A percentile compares a stretch with the other conserved stretches of the same genome.
Evolutionary conservation across 164 flowering plant genomes (phyloP).

Genomic region (Santalum album): DNA sequence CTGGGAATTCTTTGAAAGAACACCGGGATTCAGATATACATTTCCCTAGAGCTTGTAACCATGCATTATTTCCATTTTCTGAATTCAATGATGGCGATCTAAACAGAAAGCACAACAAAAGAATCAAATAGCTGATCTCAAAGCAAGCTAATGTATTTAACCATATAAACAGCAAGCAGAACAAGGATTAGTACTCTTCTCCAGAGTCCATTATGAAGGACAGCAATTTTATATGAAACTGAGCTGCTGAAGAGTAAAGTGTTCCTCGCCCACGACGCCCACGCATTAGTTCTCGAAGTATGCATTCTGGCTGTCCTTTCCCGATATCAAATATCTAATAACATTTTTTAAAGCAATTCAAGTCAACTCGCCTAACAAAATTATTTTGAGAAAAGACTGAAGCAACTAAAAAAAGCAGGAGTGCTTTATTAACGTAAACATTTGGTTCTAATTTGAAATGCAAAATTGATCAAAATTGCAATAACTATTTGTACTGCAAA

Average conservation of each 20-base stretch:
- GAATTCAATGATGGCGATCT: slow-evolving; percentile 29
- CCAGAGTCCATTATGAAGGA: slow-evolving; percentile 44
- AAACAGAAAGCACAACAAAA: slow-evolving; percentile 6
- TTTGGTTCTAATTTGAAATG: too few relatives aligned
- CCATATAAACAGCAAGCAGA: background rate
- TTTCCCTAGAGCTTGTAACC: slow-evolving; percentile 51
- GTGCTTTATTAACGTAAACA: too few relatives aligned
- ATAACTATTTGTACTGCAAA: too few relatives aligned
- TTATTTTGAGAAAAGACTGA: background rate
- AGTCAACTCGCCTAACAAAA: background rate
- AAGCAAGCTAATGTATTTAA: background rate
- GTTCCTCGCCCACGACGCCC: slow-evolving; percentile 33
- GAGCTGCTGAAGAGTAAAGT: slow-evolving; percentile 30
- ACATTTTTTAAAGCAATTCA: background rate
- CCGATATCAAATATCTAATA: slow-evolving; percentile 51
- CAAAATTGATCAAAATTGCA: too few relatives aligned
- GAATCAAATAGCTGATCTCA: background rate
- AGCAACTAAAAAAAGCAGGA: too few relatives aligned
- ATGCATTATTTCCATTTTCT: slow-evolving; percentile 28
- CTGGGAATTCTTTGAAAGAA: slow-evolving; percentile 29
- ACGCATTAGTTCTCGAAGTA: slow-evolving; percentile 48
- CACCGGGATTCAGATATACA: slow-evolving; percentile 38
- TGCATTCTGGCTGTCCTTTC: slow-evolving; percentile 53
- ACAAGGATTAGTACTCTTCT: slow-evolving; percentile 31
- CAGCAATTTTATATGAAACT: slow-evolving; percentile 46